These are phyloP conservation scores for Talaromyces pinophilus DNA, from an alignment of 2,329 filamentous ascomycete genomes.

Conservation along the genomic window DNA sequence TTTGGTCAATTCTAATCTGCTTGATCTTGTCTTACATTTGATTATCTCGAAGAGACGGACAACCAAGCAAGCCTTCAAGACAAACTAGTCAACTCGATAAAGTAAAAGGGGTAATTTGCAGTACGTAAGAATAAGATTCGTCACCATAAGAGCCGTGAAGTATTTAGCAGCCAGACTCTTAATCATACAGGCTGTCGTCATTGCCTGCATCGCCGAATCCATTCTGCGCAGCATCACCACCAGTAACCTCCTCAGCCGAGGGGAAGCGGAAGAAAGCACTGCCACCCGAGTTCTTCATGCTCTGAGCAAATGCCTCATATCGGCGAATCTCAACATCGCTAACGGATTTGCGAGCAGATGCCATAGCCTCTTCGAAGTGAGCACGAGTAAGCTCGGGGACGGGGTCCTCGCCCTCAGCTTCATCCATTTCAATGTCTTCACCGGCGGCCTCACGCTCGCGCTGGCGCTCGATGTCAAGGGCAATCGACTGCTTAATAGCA, in stretches of 20 bases:
- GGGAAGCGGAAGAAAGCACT: constrained; percentile 99
- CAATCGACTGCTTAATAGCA: constrained; percentile 96
- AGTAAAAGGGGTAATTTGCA: constrained; percentile 14
- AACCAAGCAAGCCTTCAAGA: constrained; percentile 10
- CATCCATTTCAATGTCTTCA: constrained; percentile 73
- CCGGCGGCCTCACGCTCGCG: constrained; percentile 87
- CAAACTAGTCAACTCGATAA: constrained; percentile 6
- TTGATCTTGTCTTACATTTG: constrained; percentile 3
- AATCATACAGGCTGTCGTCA: constrained; percentile 97
- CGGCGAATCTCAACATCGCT: constrained; percentile 95
- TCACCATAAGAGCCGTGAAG: constrained; percentile 37
- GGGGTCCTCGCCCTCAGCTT: constrained; percentile 74
- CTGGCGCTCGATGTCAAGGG: constrained; percentile 79
- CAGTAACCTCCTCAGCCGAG: constrained; percentile 56
- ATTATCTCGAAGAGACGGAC: background rate
- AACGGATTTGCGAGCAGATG: constrained; percentile 87
- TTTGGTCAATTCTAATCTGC: constrained; percentile 15
- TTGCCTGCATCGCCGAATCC: constrained; percentile 83
- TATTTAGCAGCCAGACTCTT: constrained; percentile 49
- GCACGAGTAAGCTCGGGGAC: constrained; percentile 94
- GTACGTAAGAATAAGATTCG: constrained; percentile 17
- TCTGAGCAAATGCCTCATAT: constrained; percentile 97
- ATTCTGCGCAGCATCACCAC: constrained; percentile 49
- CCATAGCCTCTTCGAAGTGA: constrained; percentile 99
- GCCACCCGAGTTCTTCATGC: constrained; percentile 97